phyloP scores from a whole-genome alignment of 2,329 filamentous ascomycete species.

The Alternaria sp. region DNA sequence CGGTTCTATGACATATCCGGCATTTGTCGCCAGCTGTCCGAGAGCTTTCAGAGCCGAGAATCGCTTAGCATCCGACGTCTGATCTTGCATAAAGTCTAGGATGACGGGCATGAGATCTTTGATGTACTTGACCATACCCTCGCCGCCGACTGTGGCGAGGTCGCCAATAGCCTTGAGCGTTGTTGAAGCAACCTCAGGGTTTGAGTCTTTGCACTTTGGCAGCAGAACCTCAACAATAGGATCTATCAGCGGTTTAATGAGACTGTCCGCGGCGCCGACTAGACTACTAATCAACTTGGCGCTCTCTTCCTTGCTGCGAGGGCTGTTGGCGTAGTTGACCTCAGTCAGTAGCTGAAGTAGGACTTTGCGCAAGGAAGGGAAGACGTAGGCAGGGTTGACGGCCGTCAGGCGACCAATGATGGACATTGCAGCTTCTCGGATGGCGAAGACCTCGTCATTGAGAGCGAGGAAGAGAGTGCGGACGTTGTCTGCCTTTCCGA shows the following conservation, averaged over 20 bases:
- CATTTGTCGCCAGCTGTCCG: conserved; percentile 92
- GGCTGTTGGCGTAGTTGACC: conserved; percentile 92
- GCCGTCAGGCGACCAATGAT: conserved; percentile 93
- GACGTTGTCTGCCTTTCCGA: conserved; percentile 98
- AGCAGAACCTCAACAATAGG: conserved; percentile 95
- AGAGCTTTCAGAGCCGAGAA: conserved; percentile 90
- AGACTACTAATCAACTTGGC: conserved; percentile 90
- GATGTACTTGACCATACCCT: conserved; percentile 92
- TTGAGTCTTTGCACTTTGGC: conserved; percentile 85
- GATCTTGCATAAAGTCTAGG: conserved; percentile 89
- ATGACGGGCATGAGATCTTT: conserved; percentile 93
- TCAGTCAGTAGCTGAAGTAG: conserved; percentile 96
- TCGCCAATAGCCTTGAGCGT: conserved; percentile 96
- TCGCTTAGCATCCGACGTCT: conserved; percentile 86
- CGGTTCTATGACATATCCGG: conserved; percentile 95
- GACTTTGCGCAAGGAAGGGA: conserved; percentile 91
- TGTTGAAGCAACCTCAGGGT: conserved; percentile 87
- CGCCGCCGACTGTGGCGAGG: conserved; percentile 88
- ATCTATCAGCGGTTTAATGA: conserved; percentile 96
- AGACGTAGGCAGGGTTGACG: conserved; percentile 95
- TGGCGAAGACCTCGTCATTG: conserved; percentile 92
- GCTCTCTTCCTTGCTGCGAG: conserved; percentile 94
- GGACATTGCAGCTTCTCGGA: conserved; percentile 91
- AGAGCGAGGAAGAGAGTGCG: conserved; percentile 92
- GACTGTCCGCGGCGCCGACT: conserved; percentile 87